Percentiles rank a stretch among this genome's conserved stretches.
phyloP scores from a whole-genome alignment of 1,139 yeast genomes.

The Debaryomycetaceae sp. region DNA sequence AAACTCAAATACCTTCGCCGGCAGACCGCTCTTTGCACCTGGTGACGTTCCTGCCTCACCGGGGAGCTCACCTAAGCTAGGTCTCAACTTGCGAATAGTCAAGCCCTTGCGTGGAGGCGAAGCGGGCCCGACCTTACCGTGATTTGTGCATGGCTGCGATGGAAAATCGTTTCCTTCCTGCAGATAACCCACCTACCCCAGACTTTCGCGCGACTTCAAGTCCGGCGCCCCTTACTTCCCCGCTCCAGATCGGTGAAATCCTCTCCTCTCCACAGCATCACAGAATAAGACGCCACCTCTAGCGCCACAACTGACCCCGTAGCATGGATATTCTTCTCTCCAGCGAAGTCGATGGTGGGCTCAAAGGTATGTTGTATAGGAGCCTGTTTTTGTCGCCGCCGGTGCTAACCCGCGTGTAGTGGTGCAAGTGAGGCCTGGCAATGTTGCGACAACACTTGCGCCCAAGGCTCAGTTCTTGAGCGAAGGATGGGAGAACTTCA shows the following conservation, averaged over 20 bases:
- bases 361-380: constrained; percentile 7
- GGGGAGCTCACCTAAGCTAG: constrained; percentile 31
- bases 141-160: no score
- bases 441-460: constrained; percentile 11
- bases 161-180: no score
- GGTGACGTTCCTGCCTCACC: constrained; percentile 12
- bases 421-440: constrained; percentile 6
- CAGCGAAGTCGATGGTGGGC: constrained; percentile 8
- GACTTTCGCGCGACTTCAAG: no score
- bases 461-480: constrained; percentile 18
- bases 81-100: constrained; percentile 55
- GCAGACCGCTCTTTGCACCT: constrained; percentile 7
- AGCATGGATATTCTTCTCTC: constrained; percentile 9
- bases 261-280: not conserved
- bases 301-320: constrained; percentile 3
- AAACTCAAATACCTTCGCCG: not conserved
- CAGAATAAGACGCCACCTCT: not conserved
- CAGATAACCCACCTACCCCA: no score
- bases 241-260: no score
- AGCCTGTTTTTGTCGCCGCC: constrained; percentile 1
- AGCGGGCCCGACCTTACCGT: constrained; percentile 1
- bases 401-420: constrained; percentile 2
- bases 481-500: constrained; percentile 16
- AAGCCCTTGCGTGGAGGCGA: constrained; percentile 65
- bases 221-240: no score